Conservation (phyloP, 768 basidiomycete genomes). For the Myochromella boudieri region DNA sequence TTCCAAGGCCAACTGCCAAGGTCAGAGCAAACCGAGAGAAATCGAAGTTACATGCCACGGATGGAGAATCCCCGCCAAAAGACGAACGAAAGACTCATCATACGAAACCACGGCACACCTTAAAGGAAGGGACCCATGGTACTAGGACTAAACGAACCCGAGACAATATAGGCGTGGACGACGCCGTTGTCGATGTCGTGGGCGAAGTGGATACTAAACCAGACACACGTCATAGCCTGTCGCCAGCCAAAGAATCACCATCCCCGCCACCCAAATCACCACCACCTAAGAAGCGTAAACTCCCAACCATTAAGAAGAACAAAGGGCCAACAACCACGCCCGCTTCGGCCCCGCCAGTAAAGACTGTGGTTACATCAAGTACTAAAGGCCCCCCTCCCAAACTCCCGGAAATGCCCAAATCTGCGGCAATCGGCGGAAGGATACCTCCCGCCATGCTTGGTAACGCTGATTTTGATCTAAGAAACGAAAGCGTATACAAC, state of each 20-base stretch:
- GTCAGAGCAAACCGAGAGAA: constrained; percentile 21
- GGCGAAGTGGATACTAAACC: constrained; percentile 25
- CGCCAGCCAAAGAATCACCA: constrained; percentile 30
- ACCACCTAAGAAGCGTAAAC: constrained; percentile 42
- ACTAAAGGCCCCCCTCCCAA: constrained; percentile 27
- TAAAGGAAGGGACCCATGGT: constrained; percentile 18
- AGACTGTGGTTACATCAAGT: constrained; percentile 26
- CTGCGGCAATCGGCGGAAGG: constrained; percentile 21
- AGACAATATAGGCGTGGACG: constrained; percentile 30
- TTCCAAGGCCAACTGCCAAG: constrained; percentile 24
- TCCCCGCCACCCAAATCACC: constrained; percentile 28
- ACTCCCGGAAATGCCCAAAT: constrained; percentile 27
- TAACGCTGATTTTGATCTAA: constrained; percentile 61
- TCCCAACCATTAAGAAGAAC: constrained; percentile 69
- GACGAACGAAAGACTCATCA: constrained; percentile 33
- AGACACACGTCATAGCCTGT: constrained; percentile 25
- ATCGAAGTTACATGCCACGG: constrained; percentile 4
- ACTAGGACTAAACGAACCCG: constrained; percentile 32
- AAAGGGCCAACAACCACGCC: constrained; percentile 35
- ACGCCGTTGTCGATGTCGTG: constrained; percentile 30
- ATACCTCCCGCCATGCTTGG: constrained; percentile 44
- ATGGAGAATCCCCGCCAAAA: constrained; percentile 6
- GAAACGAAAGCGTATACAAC: constrained; percentile 61
- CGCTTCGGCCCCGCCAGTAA: constrained; percentile 21
- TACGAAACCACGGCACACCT: constrained; percentile 43